Conservation (phyloP, 768 basidiomycete genomes). For the Suillus paluster region DNA sequence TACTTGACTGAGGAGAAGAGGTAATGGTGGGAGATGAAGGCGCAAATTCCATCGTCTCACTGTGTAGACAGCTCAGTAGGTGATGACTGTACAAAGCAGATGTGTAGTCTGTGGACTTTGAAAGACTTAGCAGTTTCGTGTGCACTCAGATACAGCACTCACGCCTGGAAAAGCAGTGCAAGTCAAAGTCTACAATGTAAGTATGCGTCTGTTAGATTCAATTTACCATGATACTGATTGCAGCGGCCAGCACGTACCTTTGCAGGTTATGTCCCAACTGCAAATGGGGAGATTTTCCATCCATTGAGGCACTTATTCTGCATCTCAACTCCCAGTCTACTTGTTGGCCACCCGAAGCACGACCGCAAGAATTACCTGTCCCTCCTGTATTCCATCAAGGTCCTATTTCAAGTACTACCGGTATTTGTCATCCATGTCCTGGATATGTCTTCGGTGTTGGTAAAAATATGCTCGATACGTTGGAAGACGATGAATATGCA, state of each 20-base stretch:
- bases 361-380: background rate
- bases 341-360: background rate
- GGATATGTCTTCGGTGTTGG: conserved; percentile 18
- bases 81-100: background rate
- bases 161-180: background rate
- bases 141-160: background rate
- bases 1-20: background rate
- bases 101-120: background rate
- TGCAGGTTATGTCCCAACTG: background rate
- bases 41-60: background rate
- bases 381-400: background rate
- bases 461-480: conserved; percentile 27
- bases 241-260: background rate
- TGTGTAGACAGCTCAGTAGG: too few relatives aligned
- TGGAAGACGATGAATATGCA: conserved; percentile 27
- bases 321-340: background rate
- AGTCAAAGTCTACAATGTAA: background rate
- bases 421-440: conserved; percentile 13
- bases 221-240: background rate
- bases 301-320: background rate
- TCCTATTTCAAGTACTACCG: background rate
- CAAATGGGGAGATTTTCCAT: background rate
- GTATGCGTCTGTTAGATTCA: background rate
- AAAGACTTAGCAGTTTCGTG: background rate
- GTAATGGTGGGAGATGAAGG: background rate